These are phyloP conservation scores for Magnusiomyces suaveolens DNA, from an alignment of 1,139 yeast species.

Conservation along the genomic window DNA sequence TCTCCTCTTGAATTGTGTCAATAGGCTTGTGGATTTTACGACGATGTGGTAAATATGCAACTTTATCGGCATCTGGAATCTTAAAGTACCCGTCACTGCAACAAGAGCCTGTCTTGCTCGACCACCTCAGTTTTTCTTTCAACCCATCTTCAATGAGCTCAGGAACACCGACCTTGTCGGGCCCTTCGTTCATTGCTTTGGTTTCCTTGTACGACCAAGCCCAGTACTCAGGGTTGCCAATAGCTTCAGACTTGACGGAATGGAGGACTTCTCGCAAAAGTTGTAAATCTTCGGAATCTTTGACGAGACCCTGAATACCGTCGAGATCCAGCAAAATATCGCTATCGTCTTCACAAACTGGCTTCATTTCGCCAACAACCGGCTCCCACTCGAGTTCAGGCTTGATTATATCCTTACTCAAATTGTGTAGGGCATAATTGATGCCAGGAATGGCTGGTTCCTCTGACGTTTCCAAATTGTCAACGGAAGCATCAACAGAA, in stretches of 20 bases:
- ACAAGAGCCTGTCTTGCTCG: conserved; percentile 46
- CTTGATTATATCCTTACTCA: neutral
- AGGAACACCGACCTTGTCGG: conserved; percentile 11
- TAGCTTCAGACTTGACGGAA: conserved; percentile 27
- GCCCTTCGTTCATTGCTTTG: conserved; percentile 17
- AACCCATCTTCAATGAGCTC: neutral
- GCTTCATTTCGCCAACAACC: conserved; percentile 32
- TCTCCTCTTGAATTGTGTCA: conserved; percentile 25
- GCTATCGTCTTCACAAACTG: conserved; percentile 43
- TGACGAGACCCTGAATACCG: conserved; percentile 46
- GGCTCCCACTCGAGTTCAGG: conserved; percentile 19
- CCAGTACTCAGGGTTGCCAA: conserved; percentile 49
- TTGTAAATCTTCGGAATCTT: conserved; percentile 65
- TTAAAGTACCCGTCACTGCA: conserved; percentile 67
- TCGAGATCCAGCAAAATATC: conserved; percentile 39
- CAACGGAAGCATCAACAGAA: neutral
- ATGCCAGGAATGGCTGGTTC: neutral
- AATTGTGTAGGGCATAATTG: conserved; percentile 1
- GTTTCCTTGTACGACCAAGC: conserved; percentile 50
- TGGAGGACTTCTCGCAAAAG: conserved; percentile 42
- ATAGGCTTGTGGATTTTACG: conserved; percentile 42
- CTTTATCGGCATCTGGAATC: conserved; percentile 63
- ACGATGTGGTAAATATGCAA: conserved; percentile 72
- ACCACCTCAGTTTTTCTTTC: conserved; percentile 13
- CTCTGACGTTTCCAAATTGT: neutral